A percentile compares a stretch with the other conserved stretches of the same genome.
These are phyloP conservation scores for Comarum palustre DNA, from an alignment of 306 rosid genomes.

Conservation along the genomic window DNA sequence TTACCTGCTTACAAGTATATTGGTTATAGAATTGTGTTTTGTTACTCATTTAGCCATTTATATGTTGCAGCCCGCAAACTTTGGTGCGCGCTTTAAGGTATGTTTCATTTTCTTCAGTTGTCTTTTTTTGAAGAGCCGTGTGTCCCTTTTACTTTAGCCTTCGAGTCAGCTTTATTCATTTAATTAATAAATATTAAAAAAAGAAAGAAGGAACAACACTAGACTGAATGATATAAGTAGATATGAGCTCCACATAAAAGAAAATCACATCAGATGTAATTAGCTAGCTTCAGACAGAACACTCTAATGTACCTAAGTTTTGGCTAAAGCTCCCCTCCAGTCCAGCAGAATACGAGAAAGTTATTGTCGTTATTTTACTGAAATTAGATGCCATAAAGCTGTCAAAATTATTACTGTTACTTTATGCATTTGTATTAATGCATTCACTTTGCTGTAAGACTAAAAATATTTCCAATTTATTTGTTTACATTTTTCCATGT, in stretches of 20 bases:
- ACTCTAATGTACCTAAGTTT: not conserved
- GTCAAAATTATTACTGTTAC: not conserved
- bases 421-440: not conserved
- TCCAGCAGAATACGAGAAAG: not conserved
- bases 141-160: not conserved
- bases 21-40: not conserved
- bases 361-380: not conserved
- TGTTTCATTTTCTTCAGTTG: constrained; percentile 31
- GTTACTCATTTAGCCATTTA: constrained; percentile 18
- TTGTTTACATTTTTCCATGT: not conserved
- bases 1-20: not conserved
- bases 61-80: constrained; percentile 82
- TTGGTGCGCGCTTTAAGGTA: constrained; percentile 93
- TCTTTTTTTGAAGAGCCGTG: not conserved
- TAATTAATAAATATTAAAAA: not conserved
- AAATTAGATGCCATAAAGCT: not conserved
- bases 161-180: not conserved
- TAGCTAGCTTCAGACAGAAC: not conserved
- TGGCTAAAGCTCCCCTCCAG: not conserved
- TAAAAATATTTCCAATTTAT: not conserved
- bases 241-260: not conserved
- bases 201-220: not conserved
- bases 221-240: not conserved
- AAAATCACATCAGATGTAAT: not conserved
- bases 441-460: not conserved